Base-by-base conservation (phyloP, 305 asterid species). In the Rubia peregrina region DNA sequence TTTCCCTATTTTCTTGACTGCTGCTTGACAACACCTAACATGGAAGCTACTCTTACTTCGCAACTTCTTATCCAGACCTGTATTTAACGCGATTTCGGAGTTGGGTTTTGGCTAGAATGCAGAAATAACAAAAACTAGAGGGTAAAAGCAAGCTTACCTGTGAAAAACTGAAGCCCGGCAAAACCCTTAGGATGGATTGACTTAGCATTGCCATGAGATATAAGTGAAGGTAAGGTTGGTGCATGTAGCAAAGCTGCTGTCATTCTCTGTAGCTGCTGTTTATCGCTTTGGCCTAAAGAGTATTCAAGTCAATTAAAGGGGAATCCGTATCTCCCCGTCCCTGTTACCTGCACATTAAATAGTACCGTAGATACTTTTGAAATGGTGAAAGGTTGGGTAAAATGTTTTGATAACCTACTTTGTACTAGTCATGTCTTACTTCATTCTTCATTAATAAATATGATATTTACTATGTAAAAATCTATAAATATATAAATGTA, bases 11-110 rank as follows among this genome's bases (percentile, higher is more conserved):
- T 70, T 75, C 70, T 63, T 69, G n/a, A 75, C 22, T 49, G 61
- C 11, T 21, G 78, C 70, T 69, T 69, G 67, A 69, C 70, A 61
- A 53, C 78, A 65, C 69, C 69, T 75, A 69, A 69, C 38, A 10
- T 53, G 64, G 33, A 24, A 24, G 43, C 48, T 53, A 75, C 17
- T 51, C 14, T 41, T 51, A 42, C 70, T 11, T 11, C 42, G 46
- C 19, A 65, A 42, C 53, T 69, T 60, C 42, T 60, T 69, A 69
- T 30, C 33, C 59, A 68, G 19, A 17, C 78, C 78, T 75, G 78
- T 69, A 43, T 69, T n/a, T 57, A 13, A 69, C 26, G 42, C 22
- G 16, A 71, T 70, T 26, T 24, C 38, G 46, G n/a, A 8, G 26
- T 65, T 53, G 65, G 60, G 60, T 53, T 51, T 41, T 51, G 74